A percentile compares a stretch with the other conserved stretches of the same genome.
Evolutionary conservation across 208 protist species (phyloP).

Genomic region (Trypanosoma cruzi): DNA sequence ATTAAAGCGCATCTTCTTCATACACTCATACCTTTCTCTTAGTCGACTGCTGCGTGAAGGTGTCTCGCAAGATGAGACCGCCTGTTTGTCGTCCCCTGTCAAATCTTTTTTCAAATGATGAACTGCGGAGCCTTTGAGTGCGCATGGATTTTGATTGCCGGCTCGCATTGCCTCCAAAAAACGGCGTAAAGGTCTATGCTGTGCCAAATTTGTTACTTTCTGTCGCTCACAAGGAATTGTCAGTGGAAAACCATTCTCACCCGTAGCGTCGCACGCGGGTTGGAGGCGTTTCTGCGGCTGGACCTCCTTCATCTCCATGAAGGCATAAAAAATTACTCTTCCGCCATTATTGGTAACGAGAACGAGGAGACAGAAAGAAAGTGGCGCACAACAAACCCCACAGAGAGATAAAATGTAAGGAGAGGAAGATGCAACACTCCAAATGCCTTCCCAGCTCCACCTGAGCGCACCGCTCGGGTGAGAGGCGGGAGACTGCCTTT

Average conservation of each 20-base stretch:
- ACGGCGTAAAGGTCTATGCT: too few relatives aligned
- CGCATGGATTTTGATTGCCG: not conserved
- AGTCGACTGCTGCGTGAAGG: not conserved
- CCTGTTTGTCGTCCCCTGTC: not conserved
- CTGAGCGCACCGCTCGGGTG: too few relatives aligned
- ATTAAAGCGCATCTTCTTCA: conserved; percentile 24
- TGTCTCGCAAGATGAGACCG: not conserved
- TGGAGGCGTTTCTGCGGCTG: not conserved
- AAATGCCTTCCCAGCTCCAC: too few relatives aligned
- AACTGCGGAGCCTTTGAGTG: not conserved
- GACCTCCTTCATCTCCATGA: not conserved
- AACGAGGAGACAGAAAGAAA: conserved; percentile 20
- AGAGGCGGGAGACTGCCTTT: too few relatives aligned
- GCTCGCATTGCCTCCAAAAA: not conserved
- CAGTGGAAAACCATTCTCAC: too few relatives aligned
- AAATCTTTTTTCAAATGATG: not conserved
- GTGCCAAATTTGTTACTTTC: too few relatives aligned
- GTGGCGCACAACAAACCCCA: too few relatives aligned
- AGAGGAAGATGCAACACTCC: too few relatives aligned
- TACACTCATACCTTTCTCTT: conserved; percentile 17
- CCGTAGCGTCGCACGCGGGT: too few relatives aligned
- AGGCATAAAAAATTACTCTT: not conserved
- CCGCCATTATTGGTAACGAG: not conserved
- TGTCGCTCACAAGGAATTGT: too few relatives aligned
- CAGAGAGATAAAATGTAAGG: too few relatives aligned